Conservation (phyloP, 1,139 yeast genomes). For the Protomyces arabidopsidicola region DNA sequence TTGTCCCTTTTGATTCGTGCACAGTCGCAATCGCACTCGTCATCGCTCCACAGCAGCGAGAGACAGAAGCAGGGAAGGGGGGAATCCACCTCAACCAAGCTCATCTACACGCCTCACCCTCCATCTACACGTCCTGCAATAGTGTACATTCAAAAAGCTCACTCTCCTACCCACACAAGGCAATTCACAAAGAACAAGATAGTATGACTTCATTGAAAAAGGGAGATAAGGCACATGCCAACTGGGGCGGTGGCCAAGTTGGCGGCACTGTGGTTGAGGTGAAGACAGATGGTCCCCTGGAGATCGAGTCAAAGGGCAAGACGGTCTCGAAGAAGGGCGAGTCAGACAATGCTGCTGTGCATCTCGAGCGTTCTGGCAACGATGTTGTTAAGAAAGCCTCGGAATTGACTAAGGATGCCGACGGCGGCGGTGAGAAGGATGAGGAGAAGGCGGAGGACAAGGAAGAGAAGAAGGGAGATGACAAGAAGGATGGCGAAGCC, state of each 20-base stretch:
- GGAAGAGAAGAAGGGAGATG: neutral
- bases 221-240: constrained; percentile 27
- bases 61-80: no score
- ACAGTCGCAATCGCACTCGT: no score
- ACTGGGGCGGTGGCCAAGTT: constrained; percentile 27
- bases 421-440: constrained; percentile 10
- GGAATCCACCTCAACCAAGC: no score
- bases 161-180: neutral
- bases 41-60: no score
- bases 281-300: constrained; percentile 24
- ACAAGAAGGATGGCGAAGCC: constrained; percentile 4
- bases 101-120: no score
- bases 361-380: constrained; percentile 21
- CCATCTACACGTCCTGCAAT: no score
- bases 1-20: no score
- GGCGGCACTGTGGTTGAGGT: constrained; percentile 23
- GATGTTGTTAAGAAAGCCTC: constrained; percentile 25
- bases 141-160: no score
- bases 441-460: neutral
- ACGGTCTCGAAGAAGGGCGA: constrained; percentile 23
- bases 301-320: constrained; percentile 25
- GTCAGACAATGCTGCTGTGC: constrained; percentile 21
- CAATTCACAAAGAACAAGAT: neutral
- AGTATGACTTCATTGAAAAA: constrained; percentile 15
- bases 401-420: constrained; percentile 24